Evolutionary conservation across 1,284 basidiomycete species (phyloP).

Genomic region (Cryptococcus deneoformans): DNA sequence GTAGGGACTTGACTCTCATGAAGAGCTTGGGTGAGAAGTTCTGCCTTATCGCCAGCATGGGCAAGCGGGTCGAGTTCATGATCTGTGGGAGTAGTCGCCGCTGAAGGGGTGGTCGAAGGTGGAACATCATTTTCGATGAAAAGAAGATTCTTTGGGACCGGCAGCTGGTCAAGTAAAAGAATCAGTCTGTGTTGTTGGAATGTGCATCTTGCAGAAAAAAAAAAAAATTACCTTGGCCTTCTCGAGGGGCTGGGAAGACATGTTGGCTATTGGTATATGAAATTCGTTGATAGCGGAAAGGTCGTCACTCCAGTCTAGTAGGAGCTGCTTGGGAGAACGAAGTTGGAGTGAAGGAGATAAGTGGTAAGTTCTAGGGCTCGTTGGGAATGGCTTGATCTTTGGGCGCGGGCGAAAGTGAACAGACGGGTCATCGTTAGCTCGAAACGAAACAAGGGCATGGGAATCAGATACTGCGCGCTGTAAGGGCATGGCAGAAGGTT

Average conservation of each 20-base stretch:
- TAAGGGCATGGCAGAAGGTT: too few species aligned
- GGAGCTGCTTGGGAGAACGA: too few species aligned
- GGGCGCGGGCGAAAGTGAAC: too few species aligned
- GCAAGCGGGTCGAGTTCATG: constrained; percentile 22
- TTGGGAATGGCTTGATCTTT: too few species aligned
- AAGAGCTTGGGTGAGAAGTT: background rate
- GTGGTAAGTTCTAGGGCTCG: constrained; percentile 9
- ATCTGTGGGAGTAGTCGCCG: constrained; percentile 27
- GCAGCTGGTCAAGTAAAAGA: constrained; percentile 22
- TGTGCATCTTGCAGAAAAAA: background rate
- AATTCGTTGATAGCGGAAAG: too few species aligned
- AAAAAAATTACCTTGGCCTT: background rate
- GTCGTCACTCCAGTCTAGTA: too few species aligned
- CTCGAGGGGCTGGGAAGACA: background rate
- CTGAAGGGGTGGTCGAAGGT: constrained; percentile 18
- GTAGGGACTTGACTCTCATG: background rate
- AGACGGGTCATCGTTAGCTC: too few species aligned
- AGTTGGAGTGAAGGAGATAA: too few species aligned
- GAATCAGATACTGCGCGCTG: too few species aligned
- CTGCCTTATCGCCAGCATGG: background rate
- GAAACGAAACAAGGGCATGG: too few species aligned
- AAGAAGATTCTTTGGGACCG: constrained; percentile 39
- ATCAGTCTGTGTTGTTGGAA: background rate
- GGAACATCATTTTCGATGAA: constrained; percentile 43
- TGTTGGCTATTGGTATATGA: background rate